Evolutionary conservation across 2,329 filamentous ascomycete genomes (phyloP).

Genomic region (Colletotrichum eleusines): DNA sequence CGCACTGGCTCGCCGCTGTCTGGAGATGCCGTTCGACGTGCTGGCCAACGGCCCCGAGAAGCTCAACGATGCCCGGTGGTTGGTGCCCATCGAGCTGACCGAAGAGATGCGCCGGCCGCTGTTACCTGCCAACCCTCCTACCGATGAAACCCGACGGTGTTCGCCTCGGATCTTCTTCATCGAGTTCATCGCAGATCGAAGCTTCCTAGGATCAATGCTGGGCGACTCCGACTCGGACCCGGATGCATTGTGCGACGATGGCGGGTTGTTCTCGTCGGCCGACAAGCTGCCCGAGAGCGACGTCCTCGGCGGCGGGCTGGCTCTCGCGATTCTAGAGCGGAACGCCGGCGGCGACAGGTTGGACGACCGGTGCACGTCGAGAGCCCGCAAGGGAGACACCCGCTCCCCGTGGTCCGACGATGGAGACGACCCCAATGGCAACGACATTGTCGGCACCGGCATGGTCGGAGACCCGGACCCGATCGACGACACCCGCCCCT

Average conservation of each 20-base stretch:
- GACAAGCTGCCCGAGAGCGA: constrained; percentile 50
- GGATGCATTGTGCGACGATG: constrained; percentile 54
- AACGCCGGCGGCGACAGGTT: constrained; percentile 61
- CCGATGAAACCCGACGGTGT: constrained; percentile 56
- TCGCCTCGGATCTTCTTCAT: constrained; percentile 60
- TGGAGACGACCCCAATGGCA: constrained; percentile 63
- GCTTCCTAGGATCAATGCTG: constrained; percentile 64
- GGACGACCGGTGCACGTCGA: constrained; percentile 64
- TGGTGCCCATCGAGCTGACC: constrained; percentile 43
- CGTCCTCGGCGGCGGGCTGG: constrained; percentile 49
- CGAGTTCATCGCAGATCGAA: constrained; percentile 66
- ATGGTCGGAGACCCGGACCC: constrained; percentile 72
- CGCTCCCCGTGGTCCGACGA: constrained; percentile 65
- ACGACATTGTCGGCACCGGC: constrained; percentile 66
- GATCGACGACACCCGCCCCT: constrained; percentile 55
- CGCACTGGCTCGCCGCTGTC: constrained; percentile 62
- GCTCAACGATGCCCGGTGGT: constrained; percentile 46
- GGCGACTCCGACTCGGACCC: constrained; percentile 64
- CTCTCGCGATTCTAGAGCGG: constrained; percentile 49
- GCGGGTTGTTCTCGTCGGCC: constrained; percentile 66
- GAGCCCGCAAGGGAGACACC: constrained; percentile 61
- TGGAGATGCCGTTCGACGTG: constrained; percentile 67
- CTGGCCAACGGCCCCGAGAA: constrained; percentile 61
- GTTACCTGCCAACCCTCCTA: constrained; percentile 52
- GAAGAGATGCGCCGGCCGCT: constrained; percentile 61